Base-by-base conservation (phyloP, 1,284 basidiomycete genomes). In the Microbotryomycetes sp. region DNA sequence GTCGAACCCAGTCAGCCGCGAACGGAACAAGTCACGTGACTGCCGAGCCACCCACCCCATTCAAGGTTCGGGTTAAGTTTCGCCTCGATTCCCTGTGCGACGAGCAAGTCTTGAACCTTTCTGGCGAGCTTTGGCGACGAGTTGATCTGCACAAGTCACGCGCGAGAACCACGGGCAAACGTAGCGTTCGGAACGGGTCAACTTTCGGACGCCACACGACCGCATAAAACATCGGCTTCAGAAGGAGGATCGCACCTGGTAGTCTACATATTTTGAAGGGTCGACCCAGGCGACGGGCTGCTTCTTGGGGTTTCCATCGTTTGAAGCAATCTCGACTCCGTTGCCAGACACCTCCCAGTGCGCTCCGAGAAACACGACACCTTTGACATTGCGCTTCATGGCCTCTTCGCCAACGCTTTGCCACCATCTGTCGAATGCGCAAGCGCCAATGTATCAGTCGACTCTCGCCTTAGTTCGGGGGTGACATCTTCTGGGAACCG, bases 341-440 rank as follows among this genome's bases (percentile, higher is more conserved):
- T 61, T 54, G 5, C 59, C 64, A 0, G 50, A 47, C 5, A 62
- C 60, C 23, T 70, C 62, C 70, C 70, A 71, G 51, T 71, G 70
- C 16, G 69, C 67, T 16, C 70, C 70, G 64, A 71, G 66, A 58
- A 70, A 69, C 31, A 71, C 62, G 60, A 71, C 64, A n/a, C 70
- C 62, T 46, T 67, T 57, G 26, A 71, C 55, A 6, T 60, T 60
- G 1, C 65, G 62, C 52, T 54, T 55, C 52, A 65, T 60, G 3
- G 67, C 69, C 29, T 64, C 63, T 3, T 59, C 45, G 2, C 70
- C 70, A 45, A 70, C 62, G 46, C 56, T 28, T 31, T 68, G 55
- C 70, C 70, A 71, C 56, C 35, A 41, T 41, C 35, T 41, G 35
- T 41, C 35, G 35, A 18, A 9, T 11, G 9, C 35, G 18, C 35